Conservation (phyloP, 75 land plant genomes). For the Pseudotsuga menziesii region DNA sequence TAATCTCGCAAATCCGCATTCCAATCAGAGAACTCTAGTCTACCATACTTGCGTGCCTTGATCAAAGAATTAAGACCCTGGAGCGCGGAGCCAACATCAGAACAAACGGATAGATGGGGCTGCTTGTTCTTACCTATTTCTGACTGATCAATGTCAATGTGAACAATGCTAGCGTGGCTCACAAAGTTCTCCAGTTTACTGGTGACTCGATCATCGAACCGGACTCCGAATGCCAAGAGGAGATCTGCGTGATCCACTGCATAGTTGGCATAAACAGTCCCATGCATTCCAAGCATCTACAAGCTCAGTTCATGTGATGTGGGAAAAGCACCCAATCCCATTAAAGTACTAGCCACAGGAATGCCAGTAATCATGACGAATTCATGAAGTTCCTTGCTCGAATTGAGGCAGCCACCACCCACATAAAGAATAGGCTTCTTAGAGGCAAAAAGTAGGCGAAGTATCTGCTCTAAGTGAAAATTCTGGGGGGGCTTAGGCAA, state of each 20-base stretch:
- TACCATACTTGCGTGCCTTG: slow-evolving; percentile 12
- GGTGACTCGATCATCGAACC: slow-evolving; percentile 94
- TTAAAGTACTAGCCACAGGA: slow-evolving; percentile 80
- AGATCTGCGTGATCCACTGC: slow-evolving; percentile 75
- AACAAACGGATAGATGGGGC: slow-evolving; percentile 82
- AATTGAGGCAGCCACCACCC: slow-evolving; percentile 85
- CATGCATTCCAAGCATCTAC: slow-evolving; percentile 96
- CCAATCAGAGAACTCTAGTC: slow-evolving; percentile 64
- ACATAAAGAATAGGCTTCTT: slow-evolving; percentile 78
- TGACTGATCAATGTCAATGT: slow-evolving; percentile 92
- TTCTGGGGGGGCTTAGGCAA: slow-evolving; percentile 51
- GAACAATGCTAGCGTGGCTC: slow-evolving; percentile 85
- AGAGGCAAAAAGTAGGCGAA: slow-evolving; percentile 51
- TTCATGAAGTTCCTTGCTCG: slow-evolving; percentile 65
- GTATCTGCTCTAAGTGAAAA: slow-evolving; percentile 54
- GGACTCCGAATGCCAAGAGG: slow-evolving; percentile 82
- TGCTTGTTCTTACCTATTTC: slow-evolving; percentile 98
- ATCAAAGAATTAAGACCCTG: slow-evolving; percentile 52
- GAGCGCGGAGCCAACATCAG: slow-evolving; percentile 64
- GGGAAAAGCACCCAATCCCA: slow-evolving; percentile 87
- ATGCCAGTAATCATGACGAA: slow-evolving; percentile 83
- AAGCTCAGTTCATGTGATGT: slow-evolving; percentile 45
- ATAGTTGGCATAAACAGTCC: slow-evolving; percentile 90
- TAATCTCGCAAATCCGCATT: slow-evolving; percentile 60
- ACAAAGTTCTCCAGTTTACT: slow-evolving; percentile 96